Evolutionary conservation across 2,329 filamentous ascomycete genomes (phyloP).

Genomic region (Ophiostoma montium): DNA sequence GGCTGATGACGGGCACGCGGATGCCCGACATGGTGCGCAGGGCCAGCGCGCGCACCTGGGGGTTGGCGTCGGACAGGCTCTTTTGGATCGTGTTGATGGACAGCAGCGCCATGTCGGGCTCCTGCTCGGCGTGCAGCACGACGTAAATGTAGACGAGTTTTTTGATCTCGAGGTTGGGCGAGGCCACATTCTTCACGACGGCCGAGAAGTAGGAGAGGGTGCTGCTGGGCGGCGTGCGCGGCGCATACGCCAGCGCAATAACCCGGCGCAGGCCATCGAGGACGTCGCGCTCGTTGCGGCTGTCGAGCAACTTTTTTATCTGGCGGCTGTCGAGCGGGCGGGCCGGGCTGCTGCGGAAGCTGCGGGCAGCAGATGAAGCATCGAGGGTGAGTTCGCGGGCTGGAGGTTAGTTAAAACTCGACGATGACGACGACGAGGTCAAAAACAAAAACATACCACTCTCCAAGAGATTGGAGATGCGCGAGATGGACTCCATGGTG

Average conservation of each 20-base stretch:
- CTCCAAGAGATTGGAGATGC: slow-evolving; percentile 88
- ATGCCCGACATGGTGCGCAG: slow-evolving; percentile 96
- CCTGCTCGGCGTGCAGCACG: slow-evolving; percentile 88
- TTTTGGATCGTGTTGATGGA: slow-evolving; percentile 99
- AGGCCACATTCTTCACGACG: slow-evolving; percentile 94
- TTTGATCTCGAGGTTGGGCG: slow-evolving; percentile 85
- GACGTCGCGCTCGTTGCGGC: slow-evolving; percentile 81
- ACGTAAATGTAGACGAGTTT: slow-evolving; percentile 98
- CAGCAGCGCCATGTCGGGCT: slow-evolving; percentile 85
- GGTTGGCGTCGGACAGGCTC: slow-evolving; percentile 82
- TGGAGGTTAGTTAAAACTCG: slow-evolving; percentile 24
- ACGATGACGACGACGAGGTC: not conserved
- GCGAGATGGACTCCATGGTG: slow-evolving; percentile 92
- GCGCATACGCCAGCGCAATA: slow-evolving; percentile 88
- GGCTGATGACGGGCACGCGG: slow-evolving; percentile 90
- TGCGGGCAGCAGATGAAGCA: slow-evolving; percentile 78
- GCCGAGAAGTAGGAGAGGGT: slow-evolving; percentile 93
- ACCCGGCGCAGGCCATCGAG: slow-evolving; percentile 83
- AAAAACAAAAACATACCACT: slow-evolving; percentile 48
- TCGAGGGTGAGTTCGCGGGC: slow-evolving; percentile 95
- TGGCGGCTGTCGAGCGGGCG: slow-evolving; percentile 62
- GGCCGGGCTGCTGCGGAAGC: slow-evolving; percentile 35
- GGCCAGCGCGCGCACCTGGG: slow-evolving; percentile 80
- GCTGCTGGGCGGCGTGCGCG: slow-evolving; percentile 47
- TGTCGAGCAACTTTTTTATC: slow-evolving; percentile 90